phyloP scores from a whole-genome alignment of 345 rosid species.

The Aethionema arabicum region DNA sequence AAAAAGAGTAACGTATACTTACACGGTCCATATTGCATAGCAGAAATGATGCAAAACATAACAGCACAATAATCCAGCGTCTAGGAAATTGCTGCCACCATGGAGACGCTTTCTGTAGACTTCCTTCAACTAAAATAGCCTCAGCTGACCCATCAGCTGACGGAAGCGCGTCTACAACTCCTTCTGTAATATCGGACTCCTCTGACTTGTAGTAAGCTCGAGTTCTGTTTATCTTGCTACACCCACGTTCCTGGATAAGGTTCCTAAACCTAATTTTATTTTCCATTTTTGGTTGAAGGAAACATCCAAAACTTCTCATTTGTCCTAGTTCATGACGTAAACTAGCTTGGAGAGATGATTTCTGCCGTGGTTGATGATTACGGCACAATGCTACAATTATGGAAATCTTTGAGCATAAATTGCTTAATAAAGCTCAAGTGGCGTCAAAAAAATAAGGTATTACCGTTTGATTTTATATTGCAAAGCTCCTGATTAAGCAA shows the following conservation, averaged over 20 bases:
- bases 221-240: conserved; percentile 36
- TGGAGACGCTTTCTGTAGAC: conserved; percentile 46
- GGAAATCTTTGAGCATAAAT: conserved; percentile 30
- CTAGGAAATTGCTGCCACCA: conserved; percentile 89
- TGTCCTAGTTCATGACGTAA: conserved; percentile 29
- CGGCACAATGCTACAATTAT: conserved; percentile 28
- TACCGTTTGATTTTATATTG: conserved; percentile 33
- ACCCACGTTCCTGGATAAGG: conserved; percentile 19
- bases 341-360: conserved; percentile 32
- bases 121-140: conserved; percentile 50
- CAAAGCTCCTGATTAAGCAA: conserved; percentile 30
- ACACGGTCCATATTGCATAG: conserved; percentile 99
- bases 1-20: conserved; percentile 31
- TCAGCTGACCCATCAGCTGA: conserved; percentile 54
- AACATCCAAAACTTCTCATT: conserved; percentile 37
- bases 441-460: not conserved
- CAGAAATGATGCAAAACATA: conserved; percentile 80
- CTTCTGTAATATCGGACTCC: conserved; percentile 62
- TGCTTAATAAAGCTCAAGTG: not conserved
- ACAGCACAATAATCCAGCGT: conserved; percentile 83
- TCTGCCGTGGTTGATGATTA: conserved; percentile 30
- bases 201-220: conserved; percentile 82
- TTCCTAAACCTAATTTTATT: conserved; percentile 23
- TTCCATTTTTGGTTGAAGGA: conserved; percentile 31
- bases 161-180: conserved; percentile 50